Percentiles rank a stretch among this genome's conserved stretches.
Evolutionary conservation across 306 rosid species (phyloP).

Genomic region (Quercus dentata): DNA sequence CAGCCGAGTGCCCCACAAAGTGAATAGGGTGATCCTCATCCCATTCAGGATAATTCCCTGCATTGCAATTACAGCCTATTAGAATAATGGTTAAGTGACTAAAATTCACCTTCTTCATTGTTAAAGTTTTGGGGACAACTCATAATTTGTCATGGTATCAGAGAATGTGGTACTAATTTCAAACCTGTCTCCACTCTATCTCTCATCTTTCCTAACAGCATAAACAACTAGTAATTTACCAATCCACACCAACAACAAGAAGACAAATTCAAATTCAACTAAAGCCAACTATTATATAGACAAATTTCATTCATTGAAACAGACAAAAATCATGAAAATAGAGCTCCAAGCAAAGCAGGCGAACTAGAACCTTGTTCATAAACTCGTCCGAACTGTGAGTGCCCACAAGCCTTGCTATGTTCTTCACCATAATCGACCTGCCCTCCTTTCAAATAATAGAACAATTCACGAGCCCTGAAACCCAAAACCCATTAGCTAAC

Average conservation of each 20-base stretch:
- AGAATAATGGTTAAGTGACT: too few relatives aligned
- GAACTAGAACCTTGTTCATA: slow-evolving; percentile 71
- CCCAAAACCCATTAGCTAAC: not conserved
- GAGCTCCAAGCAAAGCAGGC: slow-evolving; percentile 2
- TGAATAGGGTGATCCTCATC: slow-evolving; percentile 94
- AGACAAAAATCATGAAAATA: not conserved
- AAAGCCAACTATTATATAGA: not conserved
- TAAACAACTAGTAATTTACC: not conserved
- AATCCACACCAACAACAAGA: not conserved
- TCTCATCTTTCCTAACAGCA: too few relatives aligned
- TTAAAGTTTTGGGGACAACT: too few relatives aligned
- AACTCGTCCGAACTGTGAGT: slow-evolving; percentile 71
- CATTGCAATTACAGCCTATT: slow-evolving; percentile 14
- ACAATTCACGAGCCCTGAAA: slow-evolving; percentile 88
- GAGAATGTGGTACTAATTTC: too few relatives aligned
- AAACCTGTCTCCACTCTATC: too few relatives aligned
- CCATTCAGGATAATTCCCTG: slow-evolving; percentile 97
- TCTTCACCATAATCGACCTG: slow-evolving; percentile 91
- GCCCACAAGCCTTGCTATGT: slow-evolving; percentile 87
- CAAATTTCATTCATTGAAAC: slow-evolving; percentile 5
- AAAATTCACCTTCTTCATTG: too few relatives aligned
- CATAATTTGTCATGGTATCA: too few relatives aligned
- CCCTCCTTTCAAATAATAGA: slow-evolving; percentile 96
- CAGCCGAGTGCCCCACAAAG: slow-evolving; percentile 95
- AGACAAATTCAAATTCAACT: not conserved